Evolutionary conservation across 768 basidiomycete genomes (phyloP), one percentile per base, ranked within the genome.

Genomic region (Amanita rimosa): DNA sequence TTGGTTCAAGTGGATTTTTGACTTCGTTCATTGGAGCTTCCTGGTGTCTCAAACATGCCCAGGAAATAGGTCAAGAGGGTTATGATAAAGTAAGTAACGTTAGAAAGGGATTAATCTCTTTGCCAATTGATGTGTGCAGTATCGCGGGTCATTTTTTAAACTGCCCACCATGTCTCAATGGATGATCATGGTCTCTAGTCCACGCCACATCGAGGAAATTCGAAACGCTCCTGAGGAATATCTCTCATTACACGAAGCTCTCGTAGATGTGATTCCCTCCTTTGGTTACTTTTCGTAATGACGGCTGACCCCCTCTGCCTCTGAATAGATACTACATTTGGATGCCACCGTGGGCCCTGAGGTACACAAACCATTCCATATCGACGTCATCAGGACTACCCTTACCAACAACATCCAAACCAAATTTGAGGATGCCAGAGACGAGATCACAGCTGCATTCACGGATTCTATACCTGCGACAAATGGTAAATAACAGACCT

Each of bases 221-320:
- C 67, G 70, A 37, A 69, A 60, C 50, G 69, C 70, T n/a, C 63
- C 68, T 4, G 74, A 75, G 42, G 63, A 72, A n/a, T 64, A 65
- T 22, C 59, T 76, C 4, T 75, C 73, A 24, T 64, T 70, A 45
- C 52, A 56, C 50, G 64, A 67, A 16, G 68, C 67, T 3, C 62
- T 67, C 35, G 53, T 60, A 41, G 69, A 45, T 29, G 52, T 52
- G 37, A 17, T 2, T 39, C 22, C 36, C 22, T n/a, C 17, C 8
- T 22, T 17, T 56, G 26, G 29, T 40, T 2, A 7, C 21, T 21
- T 17, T 34, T 10, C 37, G 27, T 36, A 2, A 44, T 11, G 29
- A 16, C 14, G 31, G 22, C 26, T 27, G 22, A 22, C 22, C 38
- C 24, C 37, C 19, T 17, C 16, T 24, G 9, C 41, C 6, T 42